Percentiles rank a stretch among this genome's conserved stretches.
phyloP scores from a whole-genome alignment of 306 rosid genomes.

The Pterocarpus macrocarpus region DNA sequence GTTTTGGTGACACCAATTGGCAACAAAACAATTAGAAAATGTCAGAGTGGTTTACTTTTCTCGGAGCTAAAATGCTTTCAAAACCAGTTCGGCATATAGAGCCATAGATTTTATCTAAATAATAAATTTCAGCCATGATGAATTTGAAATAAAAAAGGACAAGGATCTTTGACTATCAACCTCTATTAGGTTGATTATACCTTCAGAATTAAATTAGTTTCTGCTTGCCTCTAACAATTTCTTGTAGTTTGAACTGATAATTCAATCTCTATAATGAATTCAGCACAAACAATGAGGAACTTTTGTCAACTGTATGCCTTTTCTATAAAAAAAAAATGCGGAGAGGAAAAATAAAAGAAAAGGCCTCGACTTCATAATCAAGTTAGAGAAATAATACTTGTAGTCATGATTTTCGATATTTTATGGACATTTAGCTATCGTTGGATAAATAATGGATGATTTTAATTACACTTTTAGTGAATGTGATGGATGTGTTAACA shows the following conservation, averaged over 20 bases:
- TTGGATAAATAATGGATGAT: too few species aligned
- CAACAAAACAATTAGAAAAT: slow-evolving; percentile 28
- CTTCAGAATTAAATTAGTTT: slow-evolving; percentile 3
- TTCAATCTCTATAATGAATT: slow-evolving; percentile 16
- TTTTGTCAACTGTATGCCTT: slow-evolving; percentile 15
- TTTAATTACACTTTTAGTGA: too few species aligned
- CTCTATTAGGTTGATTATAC: slow-evolving; percentile 16
- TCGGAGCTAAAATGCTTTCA: slow-evolving; percentile 15
- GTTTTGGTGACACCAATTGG: slow-evolving; percentile 15
- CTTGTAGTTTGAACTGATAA: not conserved
- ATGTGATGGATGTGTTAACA: too few species aligned
- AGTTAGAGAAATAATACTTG: not conserved
- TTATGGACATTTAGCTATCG: too few species aligned
- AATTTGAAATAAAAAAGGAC: not conserved
- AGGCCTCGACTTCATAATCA: slow-evolving; percentile 37
- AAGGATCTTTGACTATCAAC: not conserved
- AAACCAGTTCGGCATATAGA: not conserved
- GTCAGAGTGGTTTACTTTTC: slow-evolving; percentile 4
- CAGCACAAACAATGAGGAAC: not conserved
- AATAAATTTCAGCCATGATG: slow-evolving; percentile 4
- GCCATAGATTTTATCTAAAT: not conserved
- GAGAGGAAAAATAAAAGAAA: too few species aligned
- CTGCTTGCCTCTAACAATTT: not conserved
- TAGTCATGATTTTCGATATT: too few species aligned
- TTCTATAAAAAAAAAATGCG: not conserved